These are phyloP conservation scores for Tetrastigma voinierianum DNA, from an alignment of 164 flowering plant genomes.

Conservation along the genomic window DNA sequence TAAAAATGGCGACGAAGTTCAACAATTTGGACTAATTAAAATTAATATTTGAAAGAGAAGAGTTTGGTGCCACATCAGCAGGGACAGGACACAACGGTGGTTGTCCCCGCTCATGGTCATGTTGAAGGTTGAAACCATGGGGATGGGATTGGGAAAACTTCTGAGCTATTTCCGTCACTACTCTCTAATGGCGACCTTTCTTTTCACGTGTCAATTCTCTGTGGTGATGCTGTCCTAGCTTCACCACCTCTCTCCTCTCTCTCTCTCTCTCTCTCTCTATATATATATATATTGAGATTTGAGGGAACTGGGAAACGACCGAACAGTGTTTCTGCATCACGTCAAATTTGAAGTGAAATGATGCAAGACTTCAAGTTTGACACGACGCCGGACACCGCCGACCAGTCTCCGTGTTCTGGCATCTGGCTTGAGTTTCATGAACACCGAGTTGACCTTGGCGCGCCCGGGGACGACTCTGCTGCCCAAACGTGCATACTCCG, in stretches of 20 bases:
- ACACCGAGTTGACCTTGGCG: conserved; percentile 46
- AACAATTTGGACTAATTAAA: no score
- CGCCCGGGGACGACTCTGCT: conserved; percentile 27
- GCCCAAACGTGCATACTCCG: conserved; percentile 31
- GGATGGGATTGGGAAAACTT: background rate
- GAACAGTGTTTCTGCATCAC: no score
- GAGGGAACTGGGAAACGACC: background rate
- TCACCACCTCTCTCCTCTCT: background rate
- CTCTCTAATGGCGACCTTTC: background rate
- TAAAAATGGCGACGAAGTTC: no score
- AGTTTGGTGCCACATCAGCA: no score
- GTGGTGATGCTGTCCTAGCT: background rate
- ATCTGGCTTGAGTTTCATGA: conserved; percentile 22
- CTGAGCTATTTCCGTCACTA: background rate
- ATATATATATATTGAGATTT: no score
- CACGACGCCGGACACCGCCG: conserved; percentile 7
- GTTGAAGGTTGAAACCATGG: no score
- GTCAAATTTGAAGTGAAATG: no score
- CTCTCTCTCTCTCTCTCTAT: no score
- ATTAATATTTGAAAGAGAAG: no score
- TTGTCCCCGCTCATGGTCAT: no score
- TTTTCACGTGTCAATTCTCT: background rate
- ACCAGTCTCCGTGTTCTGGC: conserved; percentile 18
- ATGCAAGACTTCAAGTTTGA: no score
- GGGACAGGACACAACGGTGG: no score